Base-by-base conservation (phyloP, 331 rosid species). In the Rosa hybrid region DNA sequence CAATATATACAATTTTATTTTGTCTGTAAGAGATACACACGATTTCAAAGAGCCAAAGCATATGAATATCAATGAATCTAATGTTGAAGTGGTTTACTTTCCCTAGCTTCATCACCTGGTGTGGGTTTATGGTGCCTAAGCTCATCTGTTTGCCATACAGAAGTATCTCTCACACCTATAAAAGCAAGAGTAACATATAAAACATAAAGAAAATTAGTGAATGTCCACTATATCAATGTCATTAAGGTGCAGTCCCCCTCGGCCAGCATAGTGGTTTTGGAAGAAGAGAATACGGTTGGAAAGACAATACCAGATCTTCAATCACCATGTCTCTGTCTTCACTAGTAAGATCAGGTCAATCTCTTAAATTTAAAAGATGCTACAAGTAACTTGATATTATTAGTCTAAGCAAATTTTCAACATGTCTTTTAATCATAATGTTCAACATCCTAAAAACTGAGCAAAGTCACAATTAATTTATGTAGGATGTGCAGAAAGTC, bases 121-220 rank as follows among this genome's bases (percentile, higher is more conserved):
- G 27, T 25, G 27, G 27, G 27, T 25, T 25, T 25, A 25, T 25
- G 27, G 27, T 25, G 27, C 27, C 97, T 87, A 67, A 94, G 94
- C 85, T 94, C 98, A 77, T 94, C 98, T 72, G 98, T 94, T 84
- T 94, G 98, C 98, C 98, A 94, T 83, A 94, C 91, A 72, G 98
- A 89, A 83, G 97, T 94, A 94, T 91, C 89, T 94, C 98, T 82
- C 98, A 89, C 81, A 94, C 96, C 98, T 94, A 68, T 79, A 27
- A 89, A 86, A 59, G 42, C 42, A 54, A 83, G 18, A 64, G 75
- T 60, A 27, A 68, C 62, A 75, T 65, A 76, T 79, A 67, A 23
- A 27, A 59, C 57, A 76, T 49, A 70, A n/a, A 53, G 21, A 60
- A 23, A 11, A 76, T 69, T 48, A 70, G 69, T 51, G 27, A 78